Conservation (phyloP, 1,284 basidiomycete species). For the Amanita bisporigera region DNA sequence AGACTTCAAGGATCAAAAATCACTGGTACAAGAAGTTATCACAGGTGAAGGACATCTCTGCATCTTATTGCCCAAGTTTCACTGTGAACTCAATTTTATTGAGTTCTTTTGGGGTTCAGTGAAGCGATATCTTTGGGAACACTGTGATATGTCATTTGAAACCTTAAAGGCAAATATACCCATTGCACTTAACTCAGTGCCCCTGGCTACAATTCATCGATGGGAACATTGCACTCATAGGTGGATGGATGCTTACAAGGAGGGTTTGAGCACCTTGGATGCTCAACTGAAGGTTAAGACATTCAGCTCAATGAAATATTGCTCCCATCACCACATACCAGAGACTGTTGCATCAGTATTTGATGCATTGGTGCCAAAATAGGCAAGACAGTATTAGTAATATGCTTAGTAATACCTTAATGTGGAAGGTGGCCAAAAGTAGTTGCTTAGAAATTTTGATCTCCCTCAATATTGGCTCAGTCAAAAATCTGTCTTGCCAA, state of each 20-base stretch:
- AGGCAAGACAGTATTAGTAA: not conserved
- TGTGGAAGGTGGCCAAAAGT: not conserved
- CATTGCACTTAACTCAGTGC: not conserved
- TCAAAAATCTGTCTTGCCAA: conserved; percentile 15
- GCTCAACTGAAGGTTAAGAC: conserved; percentile 27
- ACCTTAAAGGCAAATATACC: conserved; percentile 32
- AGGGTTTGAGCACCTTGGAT: not conserved
- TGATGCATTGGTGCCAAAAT: too few species aligned
- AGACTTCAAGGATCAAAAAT: conserved; percentile 35
- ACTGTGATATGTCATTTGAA: conserved; percentile 37
- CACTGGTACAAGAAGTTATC: conserved; percentile 39
- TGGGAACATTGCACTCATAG: not conserved
- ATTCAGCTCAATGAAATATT: conserved; percentile 37
- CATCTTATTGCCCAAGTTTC: conserved; percentile 20
- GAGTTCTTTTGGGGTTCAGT: conserved; percentile 35
- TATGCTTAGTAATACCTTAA: not conserved
- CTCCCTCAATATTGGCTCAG: conserved; percentile 2
- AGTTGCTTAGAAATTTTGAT: not conserved
- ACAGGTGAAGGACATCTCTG: conserved; percentile 35
- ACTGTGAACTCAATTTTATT: conserved; percentile 44
- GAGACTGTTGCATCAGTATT: conserved; percentile 24
- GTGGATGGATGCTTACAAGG: not conserved
- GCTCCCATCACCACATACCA: conserved; percentile 35
- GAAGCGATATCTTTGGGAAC: conserved; percentile 29
- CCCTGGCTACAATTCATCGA: not conserved